Conservation (phyloP, 2,329 filamentous ascomycete species). For the Whalleya microplaca region DNA sequence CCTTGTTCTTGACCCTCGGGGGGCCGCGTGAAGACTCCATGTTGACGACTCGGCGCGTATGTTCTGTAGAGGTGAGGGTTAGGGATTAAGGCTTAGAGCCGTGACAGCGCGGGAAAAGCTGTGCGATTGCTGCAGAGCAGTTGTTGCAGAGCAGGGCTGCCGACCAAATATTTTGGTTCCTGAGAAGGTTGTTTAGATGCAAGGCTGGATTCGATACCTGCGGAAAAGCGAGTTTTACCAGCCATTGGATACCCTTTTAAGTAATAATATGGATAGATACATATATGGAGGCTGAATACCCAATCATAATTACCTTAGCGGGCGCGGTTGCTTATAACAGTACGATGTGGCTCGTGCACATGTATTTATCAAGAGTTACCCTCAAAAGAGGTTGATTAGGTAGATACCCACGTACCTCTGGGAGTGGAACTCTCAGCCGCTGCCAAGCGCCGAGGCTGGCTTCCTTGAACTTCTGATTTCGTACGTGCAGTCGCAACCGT, state of each 20-base stretch:
- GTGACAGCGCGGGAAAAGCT: not conserved
- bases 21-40: constrained; percentile 94
- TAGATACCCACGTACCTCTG: not conserved
- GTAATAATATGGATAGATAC: not conserved
- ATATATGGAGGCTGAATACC: not conserved
- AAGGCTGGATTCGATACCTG: constrained; percentile 9
- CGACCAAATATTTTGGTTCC: constrained; percentile 7
- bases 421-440: not conserved
- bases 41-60: constrained; percentile 38
- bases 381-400: not conserved
- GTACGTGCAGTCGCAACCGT: not conserved
- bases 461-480: not conserved
- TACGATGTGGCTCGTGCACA: not conserved
- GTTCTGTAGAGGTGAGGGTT: not conserved
- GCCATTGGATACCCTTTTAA: not conserved
- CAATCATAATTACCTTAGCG: not conserved
- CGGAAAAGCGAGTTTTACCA: not conserved
- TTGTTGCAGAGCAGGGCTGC: not conserved
- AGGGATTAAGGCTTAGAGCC: not conserved
- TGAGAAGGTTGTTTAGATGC: constrained; percentile 1
- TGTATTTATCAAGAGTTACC: not conserved
- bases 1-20: constrained; percentile 98
- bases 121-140: not conserved
- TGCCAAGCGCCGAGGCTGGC: not conserved
- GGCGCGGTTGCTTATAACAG: too few relatives aligned